phyloP scores from a whole-genome alignment of 495 filamentous ascomycete species.

The Massariosphaeria phaeospora region DNA sequence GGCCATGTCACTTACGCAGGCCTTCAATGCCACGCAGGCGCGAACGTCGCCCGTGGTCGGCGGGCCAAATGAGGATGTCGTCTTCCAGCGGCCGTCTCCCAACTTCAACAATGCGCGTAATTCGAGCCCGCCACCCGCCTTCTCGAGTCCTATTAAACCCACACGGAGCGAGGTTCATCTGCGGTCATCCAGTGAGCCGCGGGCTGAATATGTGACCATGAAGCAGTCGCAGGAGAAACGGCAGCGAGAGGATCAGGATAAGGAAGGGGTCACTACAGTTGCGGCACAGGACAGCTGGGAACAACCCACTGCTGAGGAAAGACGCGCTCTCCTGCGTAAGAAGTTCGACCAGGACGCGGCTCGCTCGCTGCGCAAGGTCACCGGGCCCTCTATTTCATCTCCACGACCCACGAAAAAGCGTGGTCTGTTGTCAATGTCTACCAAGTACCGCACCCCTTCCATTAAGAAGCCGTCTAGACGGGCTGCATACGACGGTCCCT shows the following conservation, averaged over 20 bases:
- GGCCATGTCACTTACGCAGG: slow-evolving; percentile 40
- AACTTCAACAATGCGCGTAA: slow-evolving; percentile 32
- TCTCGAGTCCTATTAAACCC: slow-evolving; percentile 36
- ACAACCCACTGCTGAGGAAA: slow-evolving; percentile 8
- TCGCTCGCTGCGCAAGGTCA: slow-evolving; percentile 2
- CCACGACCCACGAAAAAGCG: slow-evolving; percentile 2
- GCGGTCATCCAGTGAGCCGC: slow-evolving; percentile 34
- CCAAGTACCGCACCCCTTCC: slow-evolving; percentile 1
- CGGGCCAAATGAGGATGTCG: slow-evolving; percentile 36
- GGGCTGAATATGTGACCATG: slow-evolving; percentile 39
- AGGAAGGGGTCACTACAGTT: not conserved
- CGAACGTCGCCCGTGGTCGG: slow-evolving; percentile 39
- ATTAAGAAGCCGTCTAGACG: not conserved
- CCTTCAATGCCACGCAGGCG: slow-evolving; percentile 43
- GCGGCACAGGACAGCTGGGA: slow-evolving; percentile 27
- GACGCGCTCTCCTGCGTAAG: slow-evolving; percentile 2
- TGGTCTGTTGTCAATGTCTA: slow-evolving; percentile 5
- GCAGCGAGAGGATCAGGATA: slow-evolving; percentile 7
- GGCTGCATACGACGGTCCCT: slow-evolving; percentile 3
- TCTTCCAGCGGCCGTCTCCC: slow-evolving; percentile 43
- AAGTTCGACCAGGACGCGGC: slow-evolving; percentile 10
- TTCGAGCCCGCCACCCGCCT: slow-evolving; percentile 34
- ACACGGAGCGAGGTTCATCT: slow-evolving; percentile 17
- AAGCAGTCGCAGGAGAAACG: slow-evolving; percentile 39
- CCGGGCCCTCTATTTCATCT: slow-evolving; percentile 4